Evolutionary conservation across 768 basidiomycete species (phyloP), one percentile per base, ranked within the genome.

Genomic region (Tremella mesenterica): DNA sequence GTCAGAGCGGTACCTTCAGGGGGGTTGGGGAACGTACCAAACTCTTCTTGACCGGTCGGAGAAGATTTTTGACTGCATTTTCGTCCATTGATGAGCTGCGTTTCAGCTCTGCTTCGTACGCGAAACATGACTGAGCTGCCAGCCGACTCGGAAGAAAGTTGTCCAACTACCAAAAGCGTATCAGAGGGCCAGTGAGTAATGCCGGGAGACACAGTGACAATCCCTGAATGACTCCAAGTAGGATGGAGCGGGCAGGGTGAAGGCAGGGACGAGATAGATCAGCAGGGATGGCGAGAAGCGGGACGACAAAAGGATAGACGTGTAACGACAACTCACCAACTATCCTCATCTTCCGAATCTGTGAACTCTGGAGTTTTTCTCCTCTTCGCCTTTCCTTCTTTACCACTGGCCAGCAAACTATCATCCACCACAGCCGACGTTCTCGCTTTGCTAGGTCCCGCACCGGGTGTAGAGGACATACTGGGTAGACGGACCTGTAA

Each of bases 321-420:
- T 8, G 9, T 20, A 20, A 20, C 41, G 33, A 23, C n/a, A 20
- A 79, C 85, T 55, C 71, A 90, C 86, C 88, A 91, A 74, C 88
- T 86, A 51, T 90, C 89, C 5, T 86, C 88, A 8, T 88, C 88
- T 58, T 76, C 88, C 2, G 91, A 92, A 69, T 91, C 89, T 0
- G 93, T 96, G 71, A 91, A 96, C 14, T 88, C 91, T 3, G 93
- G 92, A 4, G 92, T 95, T n/a, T 90, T 85, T 65, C 89, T 81
- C 60, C 90, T 83, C 74, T 96, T 93, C 69, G 85, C 82, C 74
- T 89, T 87, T 5, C 38, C 38, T 16, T 41, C 23, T 5, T 5
- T 23, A 62, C 79, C 63, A n/a, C 48, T 78, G 80, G 55, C 77
- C 75, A 54, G 86, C 7, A 28, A 25, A 18, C 16, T n/a, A 72